These are phyloP conservation scores for Lactifluus echinatus DNA, from an alignment of 768 basidiomycete species.

Conservation along the genomic window DNA sequence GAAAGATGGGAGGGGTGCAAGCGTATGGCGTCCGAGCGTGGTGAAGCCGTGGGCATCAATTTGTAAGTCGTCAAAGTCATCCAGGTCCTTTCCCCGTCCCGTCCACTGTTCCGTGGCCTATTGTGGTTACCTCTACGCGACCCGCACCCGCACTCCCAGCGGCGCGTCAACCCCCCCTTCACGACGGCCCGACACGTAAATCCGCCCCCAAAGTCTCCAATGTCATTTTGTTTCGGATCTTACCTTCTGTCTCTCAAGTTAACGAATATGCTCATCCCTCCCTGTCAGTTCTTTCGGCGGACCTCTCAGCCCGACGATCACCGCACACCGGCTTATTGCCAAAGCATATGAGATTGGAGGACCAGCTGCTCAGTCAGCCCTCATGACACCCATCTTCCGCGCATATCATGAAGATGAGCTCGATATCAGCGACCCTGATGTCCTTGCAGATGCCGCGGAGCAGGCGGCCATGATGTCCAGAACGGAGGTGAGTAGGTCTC, in stretches of 20 bases:
- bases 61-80: slow-evolving; percentile 31
- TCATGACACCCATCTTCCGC: slow-evolving; percentile 53
- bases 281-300: slow-evolving; percentile 46
- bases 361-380: slow-evolving; percentile 45
- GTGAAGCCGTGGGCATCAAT: slow-evolving; percentile 33
- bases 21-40: slow-evolving; percentile 28
- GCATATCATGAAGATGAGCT: slow-evolving; percentile 56
- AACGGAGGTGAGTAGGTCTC: slow-evolving; percentile 40
- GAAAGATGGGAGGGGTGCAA: slow-evolving; percentile 30
- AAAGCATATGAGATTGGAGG: slow-evolving; percentile 61
- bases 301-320: slow-evolving; percentile 53
- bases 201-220: neutral
- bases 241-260: neutral
- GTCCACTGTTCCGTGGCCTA: neutral
- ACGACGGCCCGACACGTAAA: neutral
- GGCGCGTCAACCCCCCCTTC: neutral
- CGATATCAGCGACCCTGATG: slow-evolving; percentile 51
- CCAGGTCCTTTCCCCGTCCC: neutral
- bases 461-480: slow-evolving; percentile 47
- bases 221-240: neutral
- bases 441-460: slow-evolving; percentile 54
- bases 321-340: slow-evolving; percentile 61
- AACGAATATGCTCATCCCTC: neutral
- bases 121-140: neutral
- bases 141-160: neutral